Evolutionary conservation across 768 basidiomycete species (phyloP).

Genomic region (Phlegmacium glaucopus): DNA sequence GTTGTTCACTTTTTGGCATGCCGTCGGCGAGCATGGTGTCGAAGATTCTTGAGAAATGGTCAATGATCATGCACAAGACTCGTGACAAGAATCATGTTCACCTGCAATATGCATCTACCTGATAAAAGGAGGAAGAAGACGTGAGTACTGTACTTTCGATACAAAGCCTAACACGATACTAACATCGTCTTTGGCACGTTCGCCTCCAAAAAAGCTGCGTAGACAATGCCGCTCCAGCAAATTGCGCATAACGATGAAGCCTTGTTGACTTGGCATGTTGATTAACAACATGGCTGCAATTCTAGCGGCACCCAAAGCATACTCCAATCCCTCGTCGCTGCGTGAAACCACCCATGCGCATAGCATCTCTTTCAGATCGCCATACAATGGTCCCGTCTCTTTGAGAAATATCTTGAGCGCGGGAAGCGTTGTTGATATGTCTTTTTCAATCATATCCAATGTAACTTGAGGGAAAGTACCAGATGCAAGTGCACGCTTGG

Average conservation of each 20-base stretch:
- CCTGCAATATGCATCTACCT: conserved; percentile 94
- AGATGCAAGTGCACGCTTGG: conserved; percentile 63
- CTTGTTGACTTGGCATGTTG: conserved; percentile 73
- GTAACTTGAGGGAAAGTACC: conserved; percentile 65
- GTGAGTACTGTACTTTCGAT: conserved; percentile 1
- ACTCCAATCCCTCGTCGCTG: conserved; percentile 78
- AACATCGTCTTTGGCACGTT: conserved; percentile 73
- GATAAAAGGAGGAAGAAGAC: conserved; percentile 26
- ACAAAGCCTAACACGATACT: conserved; percentile 28
- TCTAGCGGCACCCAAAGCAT: conserved; percentile 63
- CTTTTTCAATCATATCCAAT: conserved; percentile 65
- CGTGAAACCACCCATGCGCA: conserved; percentile 87
- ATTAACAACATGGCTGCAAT: conserved; percentile 85
- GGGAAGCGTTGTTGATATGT: conserved; percentile 72
- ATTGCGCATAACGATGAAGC: conserved; percentile 82
- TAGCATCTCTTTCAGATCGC: conserved; percentile 79
- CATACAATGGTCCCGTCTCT: conserved; percentile 73
- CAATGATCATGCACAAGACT: conserved; percentile 5
- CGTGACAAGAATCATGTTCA: conserved; percentile 25
- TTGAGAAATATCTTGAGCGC: conserved; percentile 77
- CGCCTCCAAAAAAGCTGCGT: conserved; percentile 79
- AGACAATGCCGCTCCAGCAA: conserved; percentile 82
- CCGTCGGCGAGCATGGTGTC: conserved; percentile 89
- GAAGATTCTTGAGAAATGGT: conserved; percentile 60
- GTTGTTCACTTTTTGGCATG: conserved; percentile 84